Evolutionary conservation across 345 rosid genomes (phyloP), one percentile per base, ranked within the genome.

Genomic region (Tarenaya hassleriana): DNA sequence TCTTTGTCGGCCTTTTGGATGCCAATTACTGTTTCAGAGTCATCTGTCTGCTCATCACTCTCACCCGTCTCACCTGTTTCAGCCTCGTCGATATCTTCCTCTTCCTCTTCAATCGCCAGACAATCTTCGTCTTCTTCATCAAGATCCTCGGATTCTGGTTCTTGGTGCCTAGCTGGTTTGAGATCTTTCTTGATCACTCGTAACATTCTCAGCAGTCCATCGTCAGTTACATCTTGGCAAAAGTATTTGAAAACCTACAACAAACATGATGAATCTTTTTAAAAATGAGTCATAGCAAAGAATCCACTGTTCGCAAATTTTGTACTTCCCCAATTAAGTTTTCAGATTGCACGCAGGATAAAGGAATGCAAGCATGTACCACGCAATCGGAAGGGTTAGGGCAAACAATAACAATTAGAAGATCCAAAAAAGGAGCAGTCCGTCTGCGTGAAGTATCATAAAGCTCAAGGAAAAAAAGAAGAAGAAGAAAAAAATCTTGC

Each of bases 61-160:
- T 81, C 87, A 50, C 70, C 87, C 29, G 81, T 79, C 68, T 81
- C 83, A 48, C 74, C 89, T 12, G 64, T 73, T 68, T 79, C 77
- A 16, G 73, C 83, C 60, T 88, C 95, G 50, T 68, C 81, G 47
- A 68, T 73, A 50, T 87, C 96, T 50, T 80, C 85, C 49, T 82
- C 90, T 34, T 81, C 95, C 67, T 92, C 98, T 76, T 94, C 99
- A 8, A 88, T 77, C 38, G 71, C 84, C 49, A 88, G 86, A 68
- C 73, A 55, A 74, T 79, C 94, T 44, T 84, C 94, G 7, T 82
- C 90, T 0, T 75, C 84, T 34, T 82, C 86, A 12, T 77, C 84
- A 33, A 58, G 65, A 58, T 83, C 86, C 43, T 85, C 86, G 35
- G 75, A 73, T 34, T 72, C 84, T 39, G 55, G 77, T 47, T 53